Base-by-base conservation (phyloP, 768 basidiomycete species). In the Suillus brevipes region DNA sequence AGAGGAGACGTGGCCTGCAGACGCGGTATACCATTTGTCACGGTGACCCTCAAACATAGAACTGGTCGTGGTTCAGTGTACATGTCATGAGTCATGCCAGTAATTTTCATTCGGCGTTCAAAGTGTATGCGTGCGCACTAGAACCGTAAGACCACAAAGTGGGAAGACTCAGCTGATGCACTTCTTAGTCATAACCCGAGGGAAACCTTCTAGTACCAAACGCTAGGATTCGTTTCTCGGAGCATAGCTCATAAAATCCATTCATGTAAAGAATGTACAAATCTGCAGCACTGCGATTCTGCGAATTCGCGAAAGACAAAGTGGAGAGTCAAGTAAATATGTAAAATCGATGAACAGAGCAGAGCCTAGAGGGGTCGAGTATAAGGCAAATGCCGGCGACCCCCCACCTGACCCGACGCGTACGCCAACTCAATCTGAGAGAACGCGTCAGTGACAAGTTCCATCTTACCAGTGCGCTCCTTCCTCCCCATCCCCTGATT, bases 361-460 rank as follows among this genome's bases (percentile, higher is more conserved):
- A 28, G 25, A 13, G 23, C 2, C 45, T 12, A 25, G 57, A 40
- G 38, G 57, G 57, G 57, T 58, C 25, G 25, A 59, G 25, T 25
- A 3, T 13, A 3, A 25, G 37, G 58, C 25, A 42, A 42, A 59
- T 28, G 25, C 58, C 58, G 58, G 40, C 40, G 25, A 59, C 58
- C 58, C 58, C 58, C 12, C 53, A 10, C 14, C 2, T 38, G 20
- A 50, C 42, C 50, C 60, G 70, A 69, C 74, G 74, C 73, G 72
- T 67, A 74, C 49, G 65, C 64, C 62, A 25, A 62, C 40, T 43
- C 60, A 49, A 65, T 50, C 38, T 58, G n/a, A 64, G 45, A 37
- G 63, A 60, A 71, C 75, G 75, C 71, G 73, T 75, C 72, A 73
- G 66, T 63, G 49, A 53, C 8, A 47, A 42, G 42, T 42, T 66